Conservation (phyloP, 2,329 filamentous ascomycete species). For the Fusarium subglutinans region DNA sequence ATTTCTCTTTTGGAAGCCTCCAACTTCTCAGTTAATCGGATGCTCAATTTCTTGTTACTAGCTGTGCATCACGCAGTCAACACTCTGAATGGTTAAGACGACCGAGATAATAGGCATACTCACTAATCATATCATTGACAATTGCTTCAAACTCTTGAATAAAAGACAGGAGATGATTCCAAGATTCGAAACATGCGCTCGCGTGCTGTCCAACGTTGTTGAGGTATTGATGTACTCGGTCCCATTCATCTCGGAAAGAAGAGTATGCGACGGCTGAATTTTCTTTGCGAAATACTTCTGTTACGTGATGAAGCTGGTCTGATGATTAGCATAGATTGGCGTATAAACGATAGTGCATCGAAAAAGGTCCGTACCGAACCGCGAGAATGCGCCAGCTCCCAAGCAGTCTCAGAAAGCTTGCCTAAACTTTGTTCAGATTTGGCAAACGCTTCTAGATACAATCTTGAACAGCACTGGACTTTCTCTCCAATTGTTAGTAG, state of each 20-base stretch:
- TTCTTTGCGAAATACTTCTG: neutral
- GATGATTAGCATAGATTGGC: rapidly evolving
- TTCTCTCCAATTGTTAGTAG: neutral
- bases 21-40: neutral
- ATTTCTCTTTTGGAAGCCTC: neutral
- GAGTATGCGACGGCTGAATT: neutral
- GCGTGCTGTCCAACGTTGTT: neutral
- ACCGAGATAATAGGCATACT: neutral
- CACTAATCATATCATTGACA: neutral
- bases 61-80: neutral
- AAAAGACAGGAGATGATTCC: neutral
- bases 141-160: neutral
- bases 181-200: neutral
- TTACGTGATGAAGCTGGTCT: neutral
- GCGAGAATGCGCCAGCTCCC: neutral
- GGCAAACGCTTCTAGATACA: neutral
- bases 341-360: rapidly evolving
- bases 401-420: neutral
- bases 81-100: neutral
- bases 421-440: neutral
- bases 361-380: neutral
- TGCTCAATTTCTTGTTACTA: neutral
- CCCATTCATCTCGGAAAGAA: neutral
- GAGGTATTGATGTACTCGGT: neutral
- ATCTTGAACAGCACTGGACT: neutral